phyloP scores from a whole-genome alignment of 805 yeast species.

The Isabelozyma rhagii region DNA sequence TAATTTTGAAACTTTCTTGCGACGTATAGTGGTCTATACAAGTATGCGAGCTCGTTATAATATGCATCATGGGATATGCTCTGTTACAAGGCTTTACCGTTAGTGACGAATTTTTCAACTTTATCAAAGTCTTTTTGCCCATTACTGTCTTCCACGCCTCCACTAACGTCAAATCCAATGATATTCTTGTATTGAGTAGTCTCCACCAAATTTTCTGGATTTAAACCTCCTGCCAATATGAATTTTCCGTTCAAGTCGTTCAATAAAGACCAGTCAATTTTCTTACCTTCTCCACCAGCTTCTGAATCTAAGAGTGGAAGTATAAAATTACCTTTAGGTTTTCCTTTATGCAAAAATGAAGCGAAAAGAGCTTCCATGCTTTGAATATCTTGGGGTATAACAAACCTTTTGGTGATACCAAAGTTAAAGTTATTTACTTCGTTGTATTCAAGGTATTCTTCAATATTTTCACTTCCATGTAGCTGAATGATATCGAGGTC shows the following conservation, averaged over 20 bases:
- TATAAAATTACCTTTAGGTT: slow-evolving; percentile 34
- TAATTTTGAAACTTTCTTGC: too few species aligned
- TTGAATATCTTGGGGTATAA: slow-evolving; percentile 51
- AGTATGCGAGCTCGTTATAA: too few species aligned
- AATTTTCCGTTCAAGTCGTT: slow-evolving; percentile 43
- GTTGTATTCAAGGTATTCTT: slow-evolving; percentile 49
- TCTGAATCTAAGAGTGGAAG: slow-evolving; percentile 80
- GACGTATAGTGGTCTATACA: too few species aligned
- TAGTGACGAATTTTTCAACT: slow-evolving; percentile 53
- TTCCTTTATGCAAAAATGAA: slow-evolving; percentile 6
- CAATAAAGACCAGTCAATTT: slow-evolving; percentile 63
- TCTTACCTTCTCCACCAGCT: slow-evolving; percentile 85
- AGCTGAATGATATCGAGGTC: slow-evolving; percentile 78
- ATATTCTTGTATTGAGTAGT: slow-evolving; percentile 58
- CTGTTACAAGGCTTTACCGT: slow-evolving; percentile 36
- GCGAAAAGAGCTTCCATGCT: slow-evolving; percentile 21
- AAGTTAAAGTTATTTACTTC: slow-evolving; percentile 19
- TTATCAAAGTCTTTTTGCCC: slow-evolving; percentile 72
- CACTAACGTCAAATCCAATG: slow-evolving; percentile 91
- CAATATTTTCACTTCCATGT: slow-evolving; percentile 66
- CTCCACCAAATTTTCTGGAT: slow-evolving; percentile 61
- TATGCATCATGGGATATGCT: too few species aligned
- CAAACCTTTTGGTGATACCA: slow-evolving; percentile 74
- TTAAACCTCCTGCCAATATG: slow-evolving; percentile 87
- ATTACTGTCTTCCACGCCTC: slow-evolving; percentile 79